phyloP scores from a whole-genome alignment of 192 early-diverging fungal species.

The Linnemannia zychae region DNA sequence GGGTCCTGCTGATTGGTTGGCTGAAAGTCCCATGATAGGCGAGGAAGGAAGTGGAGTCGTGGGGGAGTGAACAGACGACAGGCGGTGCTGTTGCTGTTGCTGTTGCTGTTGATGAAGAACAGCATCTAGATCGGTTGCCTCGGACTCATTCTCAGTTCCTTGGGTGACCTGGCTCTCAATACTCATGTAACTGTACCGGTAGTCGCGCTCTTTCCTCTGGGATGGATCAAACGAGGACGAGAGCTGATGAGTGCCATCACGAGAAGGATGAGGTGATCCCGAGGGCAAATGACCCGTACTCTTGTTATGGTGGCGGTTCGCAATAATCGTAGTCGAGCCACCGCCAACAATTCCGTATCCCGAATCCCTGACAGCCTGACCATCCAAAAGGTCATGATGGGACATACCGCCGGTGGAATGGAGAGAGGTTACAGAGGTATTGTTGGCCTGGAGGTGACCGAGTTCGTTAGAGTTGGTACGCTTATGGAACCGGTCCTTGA shows the following conservation, averaged over 20 bases:
- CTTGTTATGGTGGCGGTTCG: constrained; percentile 42
- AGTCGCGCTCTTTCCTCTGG: constrained; percentile 20
- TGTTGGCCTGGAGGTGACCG: not conserved
- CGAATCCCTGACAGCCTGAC: constrained; percentile 28
- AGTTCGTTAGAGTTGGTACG: constrained; percentile 43
- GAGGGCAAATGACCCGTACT: constrained; percentile 50
- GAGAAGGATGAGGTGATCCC: constrained; percentile 3
- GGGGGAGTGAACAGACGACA: constrained; percentile 50
- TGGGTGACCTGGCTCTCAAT: constrained; percentile 47
- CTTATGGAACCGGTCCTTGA: constrained; percentile 48
- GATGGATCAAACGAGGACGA: constrained; percentile 33
- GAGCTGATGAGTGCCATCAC: not conserved
- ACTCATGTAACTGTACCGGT: constrained; percentile 46
- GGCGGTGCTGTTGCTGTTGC: constrained; percentile 40
- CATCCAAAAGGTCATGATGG: constrained; percentile 6
- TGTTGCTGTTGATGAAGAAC: constrained; percentile 15
- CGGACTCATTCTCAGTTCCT: constrained; percentile 36
- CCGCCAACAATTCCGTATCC: constrained; percentile 31
- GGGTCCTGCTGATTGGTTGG: not conserved
- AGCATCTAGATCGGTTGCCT: constrained; percentile 10
- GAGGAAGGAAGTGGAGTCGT: constrained; percentile 51
- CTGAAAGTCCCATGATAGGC: constrained; percentile 19
- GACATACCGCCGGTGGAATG: not conserved
- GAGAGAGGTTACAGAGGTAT: constrained; percentile 25
- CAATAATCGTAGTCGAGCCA: constrained; percentile 25